Evolutionary conservation across 306 rosid genomes (phyloP), one percentile per base, ranked within the genome.

Genomic region (Erythrophleum fordii): DNA sequence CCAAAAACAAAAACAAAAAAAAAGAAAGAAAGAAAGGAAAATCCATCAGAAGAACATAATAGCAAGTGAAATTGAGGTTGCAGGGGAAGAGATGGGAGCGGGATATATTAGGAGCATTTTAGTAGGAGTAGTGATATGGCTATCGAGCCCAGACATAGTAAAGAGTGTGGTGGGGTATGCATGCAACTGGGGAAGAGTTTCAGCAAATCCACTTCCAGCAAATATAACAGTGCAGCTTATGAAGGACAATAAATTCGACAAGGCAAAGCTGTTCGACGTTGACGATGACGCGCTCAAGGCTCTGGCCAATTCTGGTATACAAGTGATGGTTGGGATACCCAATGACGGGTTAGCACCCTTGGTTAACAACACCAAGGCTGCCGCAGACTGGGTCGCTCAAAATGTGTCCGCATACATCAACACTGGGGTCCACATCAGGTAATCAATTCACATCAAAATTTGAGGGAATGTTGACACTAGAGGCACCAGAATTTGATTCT

Each of bases 261-360:
- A 91, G 71, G 93, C 72, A 41, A 91, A 91, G 86, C 85, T 91
- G 17, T 91, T 91, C 56, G 92, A 91, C 35, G 91, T 92, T 0
- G 97, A 88, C 18, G 79, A 88, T 0, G 93, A 81, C 1, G 91
- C 93, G 0, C 80, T 91, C 0, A 64, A 81, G 42, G 97, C 97
- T 74, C 91, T 91, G 8, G 97, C 87, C 2, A 62, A 78, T 34
- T 83, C 92, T 28, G 87, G 89, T 2, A 81, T 89, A 6, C 79
- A 89, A 45, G 97, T 91, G 10, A 89, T 89, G 97, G 67, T 91
- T 28, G 96, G 97, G n/a, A 83, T 91, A 13, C 87, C 88, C 7
- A 91, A 91, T 60, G 92, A 85, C 41, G 68, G 68, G 79, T 80
- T 91, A 52, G 88, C 80, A 1, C 20, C 90, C 1, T 86, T 91